A percentile compares a stretch with the other conserved stretches of the same genome.
phyloP scores from a whole-genome alignment of 148 eudicot species.

The Gaultheria prostrata region DNA sequence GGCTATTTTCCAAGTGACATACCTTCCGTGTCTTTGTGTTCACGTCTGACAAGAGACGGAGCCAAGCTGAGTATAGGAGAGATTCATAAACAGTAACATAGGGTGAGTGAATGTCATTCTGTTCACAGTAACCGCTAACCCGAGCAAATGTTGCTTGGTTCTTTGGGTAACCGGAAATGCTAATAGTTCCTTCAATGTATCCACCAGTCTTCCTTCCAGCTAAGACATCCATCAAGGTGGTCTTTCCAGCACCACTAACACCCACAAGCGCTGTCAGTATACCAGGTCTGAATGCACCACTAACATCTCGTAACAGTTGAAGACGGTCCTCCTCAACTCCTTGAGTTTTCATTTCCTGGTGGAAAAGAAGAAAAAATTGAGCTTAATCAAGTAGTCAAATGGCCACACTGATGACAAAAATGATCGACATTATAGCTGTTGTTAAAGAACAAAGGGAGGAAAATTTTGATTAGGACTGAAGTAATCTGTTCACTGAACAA shows the following conservation, averaged over 20 bases:
- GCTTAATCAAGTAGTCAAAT: background rate
- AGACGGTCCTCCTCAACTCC: constrained; percentile 55
- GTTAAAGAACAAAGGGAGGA: background rate
- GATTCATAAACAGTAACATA: constrained; percentile 70
- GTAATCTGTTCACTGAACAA: background rate
- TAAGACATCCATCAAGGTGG: constrained; percentile 72
- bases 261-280: constrained; percentile 78
- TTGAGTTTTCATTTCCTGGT: constrained; percentile 59
- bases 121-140: constrained; percentile 74
- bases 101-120: constrained; percentile 71
- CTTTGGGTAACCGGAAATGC: constrained; percentile 61
- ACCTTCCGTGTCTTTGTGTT: constrained; percentile 48
- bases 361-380: background rate
- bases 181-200: constrained; percentile 54
- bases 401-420: background rate
- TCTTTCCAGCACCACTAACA: constrained; percentile 80
- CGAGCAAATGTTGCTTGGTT: constrained; percentile 73
- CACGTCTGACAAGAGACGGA: constrained; percentile 57
- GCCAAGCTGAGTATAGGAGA: constrained; percentile 70
- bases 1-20: background rate
- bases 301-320: constrained; percentile 56
- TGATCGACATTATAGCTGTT: no score
- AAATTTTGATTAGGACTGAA: background rate
- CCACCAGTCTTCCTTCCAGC: constrained; percentile 75
- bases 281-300: constrained; percentile 76